Evolutionary conservation across 2,329 filamentous ascomycete genomes (phyloP).

Genomic region (Penicillium paneum): DNA sequence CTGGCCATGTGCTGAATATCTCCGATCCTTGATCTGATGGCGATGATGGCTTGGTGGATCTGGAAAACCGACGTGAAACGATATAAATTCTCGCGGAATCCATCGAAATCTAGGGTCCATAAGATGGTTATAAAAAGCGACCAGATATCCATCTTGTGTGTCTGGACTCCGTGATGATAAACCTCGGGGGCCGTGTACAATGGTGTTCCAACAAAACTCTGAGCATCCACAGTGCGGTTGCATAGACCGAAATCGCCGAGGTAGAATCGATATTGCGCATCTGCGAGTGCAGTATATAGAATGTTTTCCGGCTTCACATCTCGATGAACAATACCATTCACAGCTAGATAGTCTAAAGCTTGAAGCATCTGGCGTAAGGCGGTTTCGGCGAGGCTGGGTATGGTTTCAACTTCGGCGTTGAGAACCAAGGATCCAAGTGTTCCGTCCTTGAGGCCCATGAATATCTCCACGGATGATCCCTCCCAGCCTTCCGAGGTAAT

Average conservation of each 20-base stretch:
- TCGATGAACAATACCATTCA: background rate
- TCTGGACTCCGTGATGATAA: background rate
- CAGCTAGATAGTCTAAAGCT: background rate
- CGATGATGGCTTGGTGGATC: background rate
- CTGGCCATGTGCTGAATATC: background rate
- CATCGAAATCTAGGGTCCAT: background rate
- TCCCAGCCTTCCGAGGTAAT: background rate
- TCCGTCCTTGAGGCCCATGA: background rate
- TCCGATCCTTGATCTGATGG: background rate
- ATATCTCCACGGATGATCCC: background rate
- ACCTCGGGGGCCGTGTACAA: background rate
- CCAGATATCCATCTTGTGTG: background rate
- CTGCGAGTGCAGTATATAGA: background rate
- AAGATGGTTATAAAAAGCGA: background rate
- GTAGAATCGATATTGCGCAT: background rate
- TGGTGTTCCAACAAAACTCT: background rate
- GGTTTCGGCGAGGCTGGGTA: accelerated
- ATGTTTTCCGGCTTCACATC: background rate
- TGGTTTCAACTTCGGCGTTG: background rate
- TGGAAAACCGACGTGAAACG: background rate
- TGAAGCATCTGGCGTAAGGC: background rate
- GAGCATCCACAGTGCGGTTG: background rate
- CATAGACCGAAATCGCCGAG: background rate
- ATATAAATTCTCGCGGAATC: background rate
- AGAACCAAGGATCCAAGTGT: background rate